Base-by-base conservation (phyloP, 306 rosid genomes). In the Oxytropis ochrocephala region DNA sequence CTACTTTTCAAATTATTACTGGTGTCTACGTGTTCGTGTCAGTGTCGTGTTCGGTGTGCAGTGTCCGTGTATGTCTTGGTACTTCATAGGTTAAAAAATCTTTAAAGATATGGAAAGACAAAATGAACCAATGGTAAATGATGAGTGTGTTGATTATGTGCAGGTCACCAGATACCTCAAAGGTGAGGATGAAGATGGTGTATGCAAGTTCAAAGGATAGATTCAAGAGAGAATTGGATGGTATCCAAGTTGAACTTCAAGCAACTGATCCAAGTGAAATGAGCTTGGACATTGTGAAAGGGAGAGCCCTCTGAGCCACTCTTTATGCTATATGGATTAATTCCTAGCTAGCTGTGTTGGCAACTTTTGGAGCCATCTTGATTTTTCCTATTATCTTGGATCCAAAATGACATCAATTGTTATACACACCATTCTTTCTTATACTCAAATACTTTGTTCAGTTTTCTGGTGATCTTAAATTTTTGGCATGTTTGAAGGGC, bases 261-360 rank as follows among this genome's bases (percentile, higher is more conserved):
- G 97, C 96, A 69, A 91, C 97, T 64, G 97, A 91, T 85, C 91
- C 96, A 52, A 91, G 96, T 64, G 96, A 91, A 79, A 85, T 91
- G 96, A 88, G 92, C 77, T 69, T 91, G 84, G 97, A 88, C 85
- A 85, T 86, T 53, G 97, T 91, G 41, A 88, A 81, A 77, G 80
- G 49, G 9, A 78, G 97, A 80, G 91, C 87, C 62, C 27, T 74
- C 84, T 88, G 51, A 82, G 66, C 42, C 30, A 44, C 11, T 49
- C 4, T 11, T 3, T 12, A 11, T 21, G 24, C 24, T 21, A 21
- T 21, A 21, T 21, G 24, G 24, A 55, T 53, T 24, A 32, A 49
- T 38, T 76, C 8, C 38, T 33, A 33, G 38, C 59, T 54, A 21
- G 41, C 39, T 69, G 58, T 75, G n/a, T 50, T 62, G 67, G 65